Percentiles rank a stretch among this genome's conserved stretches.
phyloP scores from a whole-genome alignment of 139 green algal genomes.

The Volvox africanus region DNA sequence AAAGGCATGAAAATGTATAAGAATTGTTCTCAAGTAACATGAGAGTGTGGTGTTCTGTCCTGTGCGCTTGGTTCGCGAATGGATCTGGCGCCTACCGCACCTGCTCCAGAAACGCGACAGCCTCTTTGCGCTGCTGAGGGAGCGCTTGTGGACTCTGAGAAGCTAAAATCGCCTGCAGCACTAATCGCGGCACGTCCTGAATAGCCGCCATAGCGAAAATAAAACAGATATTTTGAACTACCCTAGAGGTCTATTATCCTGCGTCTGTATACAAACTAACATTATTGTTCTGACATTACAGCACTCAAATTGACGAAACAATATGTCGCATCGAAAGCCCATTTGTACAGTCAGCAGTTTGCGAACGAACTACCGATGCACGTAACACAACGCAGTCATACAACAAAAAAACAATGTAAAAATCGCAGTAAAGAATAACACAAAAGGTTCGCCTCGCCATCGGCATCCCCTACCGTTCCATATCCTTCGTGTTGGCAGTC shows the following conservation, averaged over 20 bases:
- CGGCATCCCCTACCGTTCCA: too few species aligned
- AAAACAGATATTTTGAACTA: not conserved
- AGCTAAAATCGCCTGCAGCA: constrained; percentile 48
- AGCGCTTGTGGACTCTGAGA: constrained; percentile 36
- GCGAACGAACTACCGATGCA: not conserved
- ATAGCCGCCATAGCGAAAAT: constrained; percentile 20
- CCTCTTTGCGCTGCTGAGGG: constrained; percentile 56
- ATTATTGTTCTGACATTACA: not conserved
- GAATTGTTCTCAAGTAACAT: too few species aligned
- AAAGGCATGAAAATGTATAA: too few species aligned
- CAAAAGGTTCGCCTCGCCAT: too few species aligned
- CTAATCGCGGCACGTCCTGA: constrained; percentile 39
- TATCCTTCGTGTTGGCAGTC: too few species aligned
- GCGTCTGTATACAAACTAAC: not conserved
- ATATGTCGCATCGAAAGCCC: constrained; percentile 2
- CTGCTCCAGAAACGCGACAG: constrained; percentile 60
- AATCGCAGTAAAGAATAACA: too few species aligned
- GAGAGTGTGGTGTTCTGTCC: too few species aligned
- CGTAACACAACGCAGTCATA: not conserved
- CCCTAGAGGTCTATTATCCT: not conserved
- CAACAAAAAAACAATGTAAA: not conserved
- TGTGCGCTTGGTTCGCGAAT: not conserved
- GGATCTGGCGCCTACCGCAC: constrained; percentile 15
- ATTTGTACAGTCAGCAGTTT: constrained; percentile 19
- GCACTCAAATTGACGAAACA: not conserved